Percentiles rank a stretch among this genome's conserved stretches.
These are phyloP conservation scores for Microbotryum saponariae DNA, from an alignment of 1,284 basidiomycete species.

Conservation along the genomic window DNA sequence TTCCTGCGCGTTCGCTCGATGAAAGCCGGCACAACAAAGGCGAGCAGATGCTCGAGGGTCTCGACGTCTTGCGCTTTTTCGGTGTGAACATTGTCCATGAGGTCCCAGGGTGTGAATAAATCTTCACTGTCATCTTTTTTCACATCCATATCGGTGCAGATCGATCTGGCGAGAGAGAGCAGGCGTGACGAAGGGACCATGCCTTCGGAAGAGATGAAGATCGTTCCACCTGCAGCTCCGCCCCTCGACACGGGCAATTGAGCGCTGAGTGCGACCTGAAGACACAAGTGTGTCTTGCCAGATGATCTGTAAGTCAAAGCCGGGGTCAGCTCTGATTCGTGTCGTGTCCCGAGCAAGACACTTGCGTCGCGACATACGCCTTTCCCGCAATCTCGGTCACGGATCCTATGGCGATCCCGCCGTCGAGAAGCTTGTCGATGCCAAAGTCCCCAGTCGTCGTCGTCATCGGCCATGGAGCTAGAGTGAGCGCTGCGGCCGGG, in stretches of 20 bases:
- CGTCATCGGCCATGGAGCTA: background rate
- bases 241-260: constrained; percentile 12
- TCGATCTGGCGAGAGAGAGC: constrained; percentile 7
- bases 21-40: constrained; percentile 18
- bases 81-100: constrained; percentile 31
- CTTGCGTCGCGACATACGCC: constrained; percentile 12
- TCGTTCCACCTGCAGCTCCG: constrained; percentile 18
- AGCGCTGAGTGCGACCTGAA: constrained; percentile 20
- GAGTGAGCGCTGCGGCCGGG: background rate
- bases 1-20: constrained; percentile 17
- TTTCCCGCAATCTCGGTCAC: constrained; percentile 29
- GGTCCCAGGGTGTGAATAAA: constrained; percentile 10
- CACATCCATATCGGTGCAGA: background rate
- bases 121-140: background rate
- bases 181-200: constrained; percentile 19
- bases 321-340: background rate
- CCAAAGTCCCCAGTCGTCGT: constrained; percentile 17
- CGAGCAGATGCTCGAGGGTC: constrained; percentile 18
- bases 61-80: constrained; percentile 27
- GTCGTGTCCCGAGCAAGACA: background rate
- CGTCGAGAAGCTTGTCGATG: constrained; percentile 20
- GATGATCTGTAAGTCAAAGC: constrained; percentile 12
- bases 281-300: constrained; percentile 28
- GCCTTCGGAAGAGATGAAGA: constrained; percentile 31
- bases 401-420: constrained; percentile 15